phyloP scores from a whole-genome alignment of 805 yeast genomes.

The Wickerhamomyces rabaulensis region DNA sequence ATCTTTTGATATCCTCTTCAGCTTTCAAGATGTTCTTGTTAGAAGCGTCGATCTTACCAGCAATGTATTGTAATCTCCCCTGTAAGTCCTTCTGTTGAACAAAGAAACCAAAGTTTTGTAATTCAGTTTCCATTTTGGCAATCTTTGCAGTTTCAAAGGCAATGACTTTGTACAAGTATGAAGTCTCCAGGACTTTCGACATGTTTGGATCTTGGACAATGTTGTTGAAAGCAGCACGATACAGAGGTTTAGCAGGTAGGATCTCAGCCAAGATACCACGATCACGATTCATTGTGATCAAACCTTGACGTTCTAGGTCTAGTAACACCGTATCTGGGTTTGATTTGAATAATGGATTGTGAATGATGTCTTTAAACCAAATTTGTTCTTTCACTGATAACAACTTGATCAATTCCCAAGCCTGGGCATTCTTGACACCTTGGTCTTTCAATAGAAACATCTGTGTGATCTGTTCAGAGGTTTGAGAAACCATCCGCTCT shows the following conservation, averaged over 20 bases:
- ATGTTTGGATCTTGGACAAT: constrained; percentile 54
- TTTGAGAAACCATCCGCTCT: constrained; percentile 73
- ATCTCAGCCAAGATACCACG: constrained; percentile 69
- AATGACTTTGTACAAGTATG: constrained; percentile 50
- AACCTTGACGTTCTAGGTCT: constrained; percentile 73
- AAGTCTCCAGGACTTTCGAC: constrained; percentile 57
- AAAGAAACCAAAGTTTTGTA: constrained; percentile 49
- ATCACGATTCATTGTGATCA: constrained; percentile 65
- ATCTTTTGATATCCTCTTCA: constrained; percentile 38
- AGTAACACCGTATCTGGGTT: constrained; percentile 51
- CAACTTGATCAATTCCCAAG: constrained; percentile 74
- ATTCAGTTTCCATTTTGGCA: constrained; percentile 62
- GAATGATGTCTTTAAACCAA: constrained; percentile 45
- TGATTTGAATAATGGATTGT: constrained; percentile 55
- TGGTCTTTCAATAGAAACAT: constrained; percentile 53
- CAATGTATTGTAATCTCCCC: constrained; percentile 59
- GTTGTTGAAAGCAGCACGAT: constrained; percentile 68
- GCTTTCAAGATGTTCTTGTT: constrained; percentile 44
- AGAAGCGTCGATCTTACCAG: constrained; percentile 58
- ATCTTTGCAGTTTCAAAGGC: constrained; percentile 59
- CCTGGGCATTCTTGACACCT: constrained; percentile 72
- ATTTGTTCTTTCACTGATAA: constrained; percentile 47
- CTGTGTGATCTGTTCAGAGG: constrained; percentile 84
- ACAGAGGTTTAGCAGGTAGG: constrained; percentile 80
- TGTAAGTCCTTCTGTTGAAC: constrained; percentile 50